Evolutionary conservation across 2,329 filamentous ascomycete species (phyloP).

Genomic region (Phoma herbarum): DNA sequence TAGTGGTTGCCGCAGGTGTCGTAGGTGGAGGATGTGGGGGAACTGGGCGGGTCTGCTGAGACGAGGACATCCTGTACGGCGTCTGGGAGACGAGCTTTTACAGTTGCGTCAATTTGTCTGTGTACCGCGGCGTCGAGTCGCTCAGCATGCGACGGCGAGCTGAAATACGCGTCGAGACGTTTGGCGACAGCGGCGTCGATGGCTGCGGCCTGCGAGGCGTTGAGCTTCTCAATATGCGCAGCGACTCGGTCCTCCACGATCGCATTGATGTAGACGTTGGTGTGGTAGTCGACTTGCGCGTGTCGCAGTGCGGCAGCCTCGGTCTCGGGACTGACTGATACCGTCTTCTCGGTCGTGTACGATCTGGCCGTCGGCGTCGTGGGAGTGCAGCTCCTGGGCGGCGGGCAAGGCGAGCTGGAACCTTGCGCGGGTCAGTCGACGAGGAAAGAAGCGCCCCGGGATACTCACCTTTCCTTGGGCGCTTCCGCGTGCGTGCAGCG

Average conservation of each 20-base stretch:
- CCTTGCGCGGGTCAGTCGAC: conserved; percentile 7
- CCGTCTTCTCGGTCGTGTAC: conserved; percentile 20
- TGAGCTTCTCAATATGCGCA: neutral
- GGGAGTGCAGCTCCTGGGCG: conserved; percentile 4
- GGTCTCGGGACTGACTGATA: conserved; percentile 17
- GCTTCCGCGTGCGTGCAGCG: conserved; percentile 13
- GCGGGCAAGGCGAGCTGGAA: conserved; percentile 1
- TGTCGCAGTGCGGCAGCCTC: conserved; percentile 9
- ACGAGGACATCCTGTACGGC: neutral
- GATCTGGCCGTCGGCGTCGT: conserved; percentile 16
- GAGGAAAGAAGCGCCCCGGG: neutral
- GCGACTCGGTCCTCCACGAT: neutral
- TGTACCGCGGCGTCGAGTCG: neutral
- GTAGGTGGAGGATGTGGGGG: neutral
- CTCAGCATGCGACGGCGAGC: neutral
- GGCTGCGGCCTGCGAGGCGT: neutral
- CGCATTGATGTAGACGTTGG: neutral
- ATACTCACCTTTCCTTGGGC: conserved; percentile 16
- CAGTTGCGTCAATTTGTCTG: neutral
- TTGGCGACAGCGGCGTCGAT: conserved; percentile 4
- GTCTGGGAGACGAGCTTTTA: neutral
- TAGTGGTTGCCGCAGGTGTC: neutral
- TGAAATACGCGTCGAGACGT: neutral
- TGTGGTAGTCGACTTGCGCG: neutral
- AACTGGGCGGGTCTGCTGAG: neutral